Base-by-base conservation (phyloP, 2,329 filamentous ascomycete genomes). In the Cytospora schulzeri region DNA sequence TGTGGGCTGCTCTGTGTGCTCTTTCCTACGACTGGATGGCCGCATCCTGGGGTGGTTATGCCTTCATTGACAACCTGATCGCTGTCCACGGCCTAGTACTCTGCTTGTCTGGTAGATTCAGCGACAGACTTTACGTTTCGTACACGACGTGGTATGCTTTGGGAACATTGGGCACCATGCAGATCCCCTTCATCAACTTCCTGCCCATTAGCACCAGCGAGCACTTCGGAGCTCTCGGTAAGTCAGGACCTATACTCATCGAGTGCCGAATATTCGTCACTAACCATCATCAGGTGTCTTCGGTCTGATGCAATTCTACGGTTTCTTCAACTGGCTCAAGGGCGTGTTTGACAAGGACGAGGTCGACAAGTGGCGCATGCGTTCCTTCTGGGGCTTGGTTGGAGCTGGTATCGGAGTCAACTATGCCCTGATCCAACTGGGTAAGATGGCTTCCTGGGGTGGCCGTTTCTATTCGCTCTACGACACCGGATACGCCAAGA, bases 21-120 rank as follows among this genome's bases (percentile, higher is more conserved):
- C 84, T 99, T 62, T 98, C 96, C 81, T 99, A 99, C 79, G 95
- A 95, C 74, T 99, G 99, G 87, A 99, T 99, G 95, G 95, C 99
- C 69, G 95, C 94, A 57, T 96, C 96, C 22, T 99, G 95, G 95
- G 95, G 95, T 84, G 95, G 95, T 75, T 99, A 99, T 78, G 95
- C 97, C 73, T 99, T 99, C 86, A 99, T 99, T 75, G 99, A 96
- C 67, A 97, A 96, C 77, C 81, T 99, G 79, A 88, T 99, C 66
- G 95, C 95, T 45, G 86, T 99, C 70, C 95, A 99, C 78, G 89
- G 92, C 9, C 93, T 99, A 72, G 92, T 97, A 55, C 84, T 99
- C 70, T 90, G 99, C 73, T 92, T 91, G 80, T 99, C 99, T 94
- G 96, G 96, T 59, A 85, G 95, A 66, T 99, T 96, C 79, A 98